Base-by-base conservation (phyloP, 208 protist species). In the Phytomonas serpens region DNA sequence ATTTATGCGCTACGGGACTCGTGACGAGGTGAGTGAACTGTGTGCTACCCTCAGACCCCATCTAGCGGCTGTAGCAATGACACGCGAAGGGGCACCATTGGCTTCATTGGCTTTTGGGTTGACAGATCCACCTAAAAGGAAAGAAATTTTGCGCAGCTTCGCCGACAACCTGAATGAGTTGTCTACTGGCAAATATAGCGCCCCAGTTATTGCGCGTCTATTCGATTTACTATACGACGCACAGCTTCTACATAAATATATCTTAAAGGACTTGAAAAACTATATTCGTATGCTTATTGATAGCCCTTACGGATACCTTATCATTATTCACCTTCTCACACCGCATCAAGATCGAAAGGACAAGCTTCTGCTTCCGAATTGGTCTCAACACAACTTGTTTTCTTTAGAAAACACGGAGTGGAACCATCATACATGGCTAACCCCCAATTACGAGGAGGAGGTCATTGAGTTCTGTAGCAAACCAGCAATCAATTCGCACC, bases 381-480 rank as follows among this genome's bases (percentile, higher is more conserved):
- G 88, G 88, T 77, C 75, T 37, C 82, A 90, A 67, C 88, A 96
- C 80, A 96, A 96, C 75, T 72, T 96, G 36, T 96, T 82, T 78
- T 85, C 79, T 32, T 61, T 86, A 47, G 84, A 88, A 70, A 94
- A 93, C 69, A 81, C 72, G 73, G 72, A 80, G 51, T 96, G 92
- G 89, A 96, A 96, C 68, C 79, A 77, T 65, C 89, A 94, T 80
- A 92, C 87, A 51, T 96, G 92, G 92, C 86, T 96, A 31, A 90
- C 85, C 13, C 73, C 80, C 32, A 76, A 93, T 61, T 91, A 86
- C 77, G 69, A 80, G 36, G 52, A 73, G 27, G 88, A 96, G 77
- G 81, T 77, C 52, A 86, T 96, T 0, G 88, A 96, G 79, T 85
- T 94, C 34, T 94, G 92, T 74, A 80, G 77, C 72, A 92, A 93